Percentiles rank a stretch among this genome's conserved stretches.
Conservation (phyloP, 2,329 filamentous ascomycete genomes). For the Xylariaceae sp. region DNA sequence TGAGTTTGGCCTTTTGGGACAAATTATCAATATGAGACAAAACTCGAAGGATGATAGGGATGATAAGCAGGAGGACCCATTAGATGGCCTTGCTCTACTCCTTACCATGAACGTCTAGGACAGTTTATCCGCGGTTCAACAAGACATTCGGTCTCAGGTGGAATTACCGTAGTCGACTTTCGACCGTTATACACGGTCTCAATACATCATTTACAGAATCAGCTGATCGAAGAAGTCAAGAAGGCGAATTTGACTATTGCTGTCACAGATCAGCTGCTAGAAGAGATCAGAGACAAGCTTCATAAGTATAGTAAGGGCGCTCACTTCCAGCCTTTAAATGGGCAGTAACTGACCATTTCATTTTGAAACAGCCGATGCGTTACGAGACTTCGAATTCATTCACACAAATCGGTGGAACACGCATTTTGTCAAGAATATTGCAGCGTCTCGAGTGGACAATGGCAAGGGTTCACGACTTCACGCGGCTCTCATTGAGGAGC, state of each 20-base stretch:
- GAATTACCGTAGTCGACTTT: conserved; percentile 11
- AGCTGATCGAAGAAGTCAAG: conserved; percentile 3
- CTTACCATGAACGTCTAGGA: conserved; percentile 10
- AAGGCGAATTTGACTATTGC: conserved; percentile 2
- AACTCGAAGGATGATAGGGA: too few species aligned
- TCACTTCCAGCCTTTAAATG: background rate
- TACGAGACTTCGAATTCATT: conserved; percentile 13
- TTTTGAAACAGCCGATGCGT: conserved; percentile 2
- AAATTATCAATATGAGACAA: too few species aligned
- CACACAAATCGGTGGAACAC: conserved; percentile 13
- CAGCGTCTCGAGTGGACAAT: conserved; percentile 11
- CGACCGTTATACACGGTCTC: conserved; percentile 11
- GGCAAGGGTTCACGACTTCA: conserved; percentile 9
- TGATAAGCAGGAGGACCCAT: conserved; percentile 2
- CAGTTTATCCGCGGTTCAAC: conserved; percentile 12
- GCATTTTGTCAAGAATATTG: conserved; percentile 11
- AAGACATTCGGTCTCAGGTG: conserved; percentile 7
- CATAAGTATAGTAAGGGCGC: conserved; percentile 6
- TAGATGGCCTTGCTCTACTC: conserved; percentile 9
- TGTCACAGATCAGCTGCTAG: conserved; percentile 9
- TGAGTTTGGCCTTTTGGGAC: too few species aligned
- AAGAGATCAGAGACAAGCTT: conserved; percentile 5
- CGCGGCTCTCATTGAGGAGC: conserved; percentile 8
- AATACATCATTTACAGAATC: conserved; percentile 10
- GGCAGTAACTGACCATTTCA: background rate